These are phyloP conservation scores for Willaertia magna DNA, from an alignment of 208 protist genomes.

Conservation along the genomic window DNA sequence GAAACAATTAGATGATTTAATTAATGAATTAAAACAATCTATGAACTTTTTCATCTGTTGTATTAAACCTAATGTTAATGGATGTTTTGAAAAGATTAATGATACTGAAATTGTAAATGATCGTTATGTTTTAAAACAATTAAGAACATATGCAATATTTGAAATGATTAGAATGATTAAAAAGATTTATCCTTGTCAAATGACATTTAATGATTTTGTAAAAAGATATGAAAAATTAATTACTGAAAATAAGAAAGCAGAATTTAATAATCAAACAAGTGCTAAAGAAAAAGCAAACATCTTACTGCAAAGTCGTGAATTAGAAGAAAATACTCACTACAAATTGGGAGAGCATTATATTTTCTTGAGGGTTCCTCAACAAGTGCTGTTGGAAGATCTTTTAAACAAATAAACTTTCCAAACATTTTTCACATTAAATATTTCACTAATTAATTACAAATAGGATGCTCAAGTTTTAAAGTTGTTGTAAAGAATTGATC, in stretches of 20 bases:
- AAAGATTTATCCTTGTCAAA: background rate
- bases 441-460: too few species aligned
- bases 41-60: too few species aligned
- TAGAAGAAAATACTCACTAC: background rate
- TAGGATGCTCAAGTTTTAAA: too few species aligned
- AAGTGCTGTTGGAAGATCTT: background rate
- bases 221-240: background rate
- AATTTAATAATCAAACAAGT: background rate
- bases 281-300: background rate
- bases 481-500: too few species aligned
- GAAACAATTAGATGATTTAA: too few species aligned
- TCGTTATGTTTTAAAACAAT: background rate
- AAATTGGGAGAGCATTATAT: background rate
- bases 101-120: too few species aligned
- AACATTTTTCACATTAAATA: too few species aligned
- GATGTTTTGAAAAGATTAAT: too few species aligned
- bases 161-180: background rate
- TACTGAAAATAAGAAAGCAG: too few species aligned
- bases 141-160: background rate
- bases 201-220: background rate
- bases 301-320: background rate
- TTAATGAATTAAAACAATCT: too few species aligned
- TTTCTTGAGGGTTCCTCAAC: background rate
- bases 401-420: too few species aligned
- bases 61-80: too few species aligned